phyloP scores from a whole-genome alignment of 768 basidiomycete species.

The Podaxis mareebaensis region DNA sequence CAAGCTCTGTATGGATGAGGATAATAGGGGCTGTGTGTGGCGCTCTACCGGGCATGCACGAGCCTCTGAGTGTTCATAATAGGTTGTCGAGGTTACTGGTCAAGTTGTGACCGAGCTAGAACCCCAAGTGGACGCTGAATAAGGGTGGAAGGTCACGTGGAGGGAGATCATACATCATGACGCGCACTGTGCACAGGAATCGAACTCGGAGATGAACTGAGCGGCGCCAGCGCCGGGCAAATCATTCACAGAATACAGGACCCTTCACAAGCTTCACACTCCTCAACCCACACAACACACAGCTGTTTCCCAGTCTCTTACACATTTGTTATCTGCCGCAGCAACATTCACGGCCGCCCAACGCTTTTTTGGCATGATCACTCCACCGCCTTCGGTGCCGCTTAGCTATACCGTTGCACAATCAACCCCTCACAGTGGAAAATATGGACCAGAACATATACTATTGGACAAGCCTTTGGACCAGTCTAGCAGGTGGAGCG shows the following conservation, averaged over 20 bases:
- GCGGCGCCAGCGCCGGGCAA: slow-evolving; percentile 1
- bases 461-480: slow-evolving; percentile 62
- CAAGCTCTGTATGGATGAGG: too few relatives aligned
- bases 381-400: slow-evolving; percentile 26
- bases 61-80: too few relatives aligned
- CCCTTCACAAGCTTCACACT: not conserved
- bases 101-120: not conserved
- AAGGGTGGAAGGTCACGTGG: not conserved
- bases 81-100: not conserved
- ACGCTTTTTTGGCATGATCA: not conserved
- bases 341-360: not conserved
- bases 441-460: slow-evolving; percentile 71
- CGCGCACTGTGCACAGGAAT: not conserved
- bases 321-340: not conserved
- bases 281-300: not conserved
- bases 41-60: too few relatives aligned
- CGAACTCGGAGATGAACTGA: slow-evolving; percentile 4
- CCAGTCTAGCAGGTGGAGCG: slow-evolving; percentile 75
- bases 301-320: not conserved
- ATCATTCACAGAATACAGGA: not conserved
- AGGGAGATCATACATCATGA: not conserved
- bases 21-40: too few relatives aligned
- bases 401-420: slow-evolving; percentile 54
- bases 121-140: not conserved
- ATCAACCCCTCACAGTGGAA: slow-evolving; percentile 71